phyloP scores from a whole-genome alignment of 2,329 filamentous ascomycete genomes.

The Ophiostoma australiae region DNA sequence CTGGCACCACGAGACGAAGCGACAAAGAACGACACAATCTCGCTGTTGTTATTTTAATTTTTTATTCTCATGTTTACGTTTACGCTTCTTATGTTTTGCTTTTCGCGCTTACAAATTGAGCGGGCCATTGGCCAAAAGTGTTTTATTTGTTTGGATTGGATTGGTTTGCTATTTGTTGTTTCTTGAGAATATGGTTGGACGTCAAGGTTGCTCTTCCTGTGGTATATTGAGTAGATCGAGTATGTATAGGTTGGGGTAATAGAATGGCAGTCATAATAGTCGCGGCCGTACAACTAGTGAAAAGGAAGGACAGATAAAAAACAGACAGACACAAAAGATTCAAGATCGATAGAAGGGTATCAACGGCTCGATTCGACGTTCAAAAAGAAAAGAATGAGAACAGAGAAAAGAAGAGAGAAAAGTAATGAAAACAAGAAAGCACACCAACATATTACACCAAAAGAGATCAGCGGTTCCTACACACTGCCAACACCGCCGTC shows the following conservation, averaged over 20 bases:
- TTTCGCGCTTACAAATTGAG: neutral
- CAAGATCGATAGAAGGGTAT: slow-evolving; percentile 12
- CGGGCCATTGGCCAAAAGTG: slow-evolving; percentile 12
- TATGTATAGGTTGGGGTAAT: neutral
- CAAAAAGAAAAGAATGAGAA: neutral
- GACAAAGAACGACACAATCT: neutral
- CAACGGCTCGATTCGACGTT: slow-evolving; percentile 3
- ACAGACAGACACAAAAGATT: neutral
- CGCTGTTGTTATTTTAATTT: neutral
- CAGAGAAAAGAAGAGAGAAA: neutral
- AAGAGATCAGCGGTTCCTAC: slow-evolving; percentile 29
- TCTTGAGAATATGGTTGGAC: neutral
- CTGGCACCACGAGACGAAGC: neutral
- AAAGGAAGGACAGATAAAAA: neutral
- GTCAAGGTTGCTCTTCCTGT: slow-evolving; percentile 1
- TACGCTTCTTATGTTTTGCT: neutral
- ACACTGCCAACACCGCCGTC: slow-evolving; percentile 49
- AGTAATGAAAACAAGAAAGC: neutral
- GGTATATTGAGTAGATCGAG: neutral
- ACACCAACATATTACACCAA: neutral
- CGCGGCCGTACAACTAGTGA: neutral
- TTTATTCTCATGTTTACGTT: neutral
- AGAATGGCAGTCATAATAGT: neutral
- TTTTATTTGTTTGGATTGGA: neutral
- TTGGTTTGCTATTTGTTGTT: neutral